Conservation (phyloP, 257 asterid genomes). For the Fraxinus americana region DNA sequence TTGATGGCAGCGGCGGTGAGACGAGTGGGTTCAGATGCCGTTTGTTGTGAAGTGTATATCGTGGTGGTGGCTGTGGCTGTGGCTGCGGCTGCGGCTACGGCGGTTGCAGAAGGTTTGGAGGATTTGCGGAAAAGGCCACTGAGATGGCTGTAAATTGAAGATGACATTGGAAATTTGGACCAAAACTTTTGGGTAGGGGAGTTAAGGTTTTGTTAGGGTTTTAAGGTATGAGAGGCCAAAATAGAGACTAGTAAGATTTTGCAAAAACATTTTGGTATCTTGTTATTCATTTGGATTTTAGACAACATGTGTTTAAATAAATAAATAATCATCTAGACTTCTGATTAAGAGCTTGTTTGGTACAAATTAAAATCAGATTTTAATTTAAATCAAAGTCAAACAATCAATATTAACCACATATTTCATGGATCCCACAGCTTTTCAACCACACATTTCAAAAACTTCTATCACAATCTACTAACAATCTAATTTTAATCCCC, state of each 20-base stretch:
- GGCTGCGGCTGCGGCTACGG: neutral
- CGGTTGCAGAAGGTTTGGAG: neutral
- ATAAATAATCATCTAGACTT: too few relatives aligned
- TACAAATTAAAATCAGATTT: too few relatives aligned
- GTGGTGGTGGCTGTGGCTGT: neutral
- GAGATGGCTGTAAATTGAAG: conserved; percentile 18
- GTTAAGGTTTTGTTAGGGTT: neutral
- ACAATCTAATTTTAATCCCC: too few relatives aligned
- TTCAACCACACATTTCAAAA: too few relatives aligned
- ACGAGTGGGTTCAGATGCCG: neutral
- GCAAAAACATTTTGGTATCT: too few relatives aligned
- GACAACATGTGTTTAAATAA: too few relatives aligned
- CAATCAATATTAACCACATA: too few relatives aligned
- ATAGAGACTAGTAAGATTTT: neutral
- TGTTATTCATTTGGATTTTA: too few relatives aligned
- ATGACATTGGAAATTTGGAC: conserved; percentile 13
- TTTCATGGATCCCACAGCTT: too few relatives aligned
- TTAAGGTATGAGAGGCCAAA: neutral
- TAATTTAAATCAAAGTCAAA: too few relatives aligned
- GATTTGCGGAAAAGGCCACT: conserved; percentile 11
- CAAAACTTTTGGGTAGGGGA: neutral
- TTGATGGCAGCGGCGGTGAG: conserved; percentile 11
- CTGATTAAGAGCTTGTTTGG: too few relatives aligned
- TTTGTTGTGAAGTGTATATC: neutral
- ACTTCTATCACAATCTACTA: too few relatives aligned